Evolutionary conservation across 1,284 basidiomycete species (phyloP), one percentile per base, ranked within the genome.

Genomic region (Rhodotorula sp.): DNA sequence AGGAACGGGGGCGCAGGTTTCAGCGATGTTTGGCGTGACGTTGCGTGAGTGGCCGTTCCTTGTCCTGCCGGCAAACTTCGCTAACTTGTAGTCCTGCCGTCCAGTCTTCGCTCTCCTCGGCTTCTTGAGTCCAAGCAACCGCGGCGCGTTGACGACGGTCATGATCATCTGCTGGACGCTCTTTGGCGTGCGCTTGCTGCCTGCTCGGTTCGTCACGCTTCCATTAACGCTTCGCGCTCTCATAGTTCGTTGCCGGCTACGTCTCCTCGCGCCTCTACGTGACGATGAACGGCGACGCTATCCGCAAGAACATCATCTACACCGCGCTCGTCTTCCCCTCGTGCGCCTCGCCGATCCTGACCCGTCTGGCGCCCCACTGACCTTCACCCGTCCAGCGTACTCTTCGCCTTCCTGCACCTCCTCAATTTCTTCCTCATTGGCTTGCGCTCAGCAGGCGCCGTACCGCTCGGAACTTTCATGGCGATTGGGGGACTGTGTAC

Each of bases 111-210:
- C 95, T 2, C 84, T 97, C n/a, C 82, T 98, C 61, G 95, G 95
- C n/a, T 97, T 98, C 84, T 84, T 98, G 52, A 95, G 92, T 2
- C 95, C 95, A 3, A 94, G 93, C 22, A 97, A 97, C 79, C 89
- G 95, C 51, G 95, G 95, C 46, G 90, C 92, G 11, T 86, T 99
- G 19, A 92, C 92, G 1, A 97, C 94, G 1, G 91, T 98, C 56
- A 94, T 99, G 89, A 89, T 98, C 82, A 87, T 98, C 30, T 92
- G 89, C 78, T 98, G 93, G 92, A 92, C 93, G 0, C 84, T 97
- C 73, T 98, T 98, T 77, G 92, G 93, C 86, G 89, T 87, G 77
- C 76, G 85, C 19, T 55, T 22, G 20, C 46, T 10, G 5, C 30
- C n/a, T 39, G 29, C 19, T 34, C 20, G 2, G 34, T 4, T 11